These are phyloP conservation scores for Ophiocordyceps australis DNA, from an alignment of 2,329 filamentous ascomycete species.

Conservation along the genomic window DNA sequence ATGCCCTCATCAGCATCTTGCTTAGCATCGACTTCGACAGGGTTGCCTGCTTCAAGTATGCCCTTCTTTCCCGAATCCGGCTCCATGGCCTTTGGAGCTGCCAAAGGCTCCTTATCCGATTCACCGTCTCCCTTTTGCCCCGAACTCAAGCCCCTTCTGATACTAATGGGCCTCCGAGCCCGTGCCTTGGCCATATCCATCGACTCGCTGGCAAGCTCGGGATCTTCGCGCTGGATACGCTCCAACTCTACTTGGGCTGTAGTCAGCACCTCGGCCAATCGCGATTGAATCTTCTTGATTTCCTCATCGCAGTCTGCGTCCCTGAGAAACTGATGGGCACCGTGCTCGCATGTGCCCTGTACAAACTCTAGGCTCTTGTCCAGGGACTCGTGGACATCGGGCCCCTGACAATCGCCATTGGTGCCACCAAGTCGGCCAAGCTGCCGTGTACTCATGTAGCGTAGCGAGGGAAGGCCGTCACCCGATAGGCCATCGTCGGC, in stretches of 20 bases:
- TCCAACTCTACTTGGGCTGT: slow-evolving; percentile 41
- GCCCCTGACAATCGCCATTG: slow-evolving; percentile 7
- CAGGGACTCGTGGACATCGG: slow-evolving; percentile 49
- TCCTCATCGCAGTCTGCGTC: slow-evolving; percentile 72
- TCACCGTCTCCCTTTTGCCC: slow-evolving; percentile 10
- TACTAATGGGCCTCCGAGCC: slow-evolving; percentile 31
- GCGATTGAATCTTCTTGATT: slow-evolving; percentile 48
- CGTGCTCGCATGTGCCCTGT: slow-evolving; percentile 68
- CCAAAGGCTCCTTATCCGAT: slow-evolving; percentile 7
- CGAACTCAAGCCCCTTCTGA: slow-evolving; percentile 25
- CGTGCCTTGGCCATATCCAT: slow-evolving; percentile 22
- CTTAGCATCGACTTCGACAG: slow-evolving; percentile 14
- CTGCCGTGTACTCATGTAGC: slow-evolving; percentile 19
- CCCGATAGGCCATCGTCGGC: slow-evolving; percentile 11
- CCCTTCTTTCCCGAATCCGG: slow-evolving; percentile 3
- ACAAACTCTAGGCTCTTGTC: slow-evolving; percentile 67
- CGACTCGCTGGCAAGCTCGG: slow-evolving; percentile 19
- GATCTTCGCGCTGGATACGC: slow-evolving; percentile 33
- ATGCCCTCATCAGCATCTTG: slow-evolving; percentile 23
- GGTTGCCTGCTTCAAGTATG: slow-evolving; percentile 5
- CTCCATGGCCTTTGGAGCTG: slow-evolving; percentile 6
- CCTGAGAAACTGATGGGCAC: slow-evolving; percentile 76
- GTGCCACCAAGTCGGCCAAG: slow-evolving; percentile 9
- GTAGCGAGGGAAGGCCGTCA: slow-evolving; percentile 18
- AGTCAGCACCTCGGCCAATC: slow-evolving; percentile 44